Evolutionary conservation across 2,329 filamentous ascomycete species (phyloP).

Genomic region (Talaromyces funiculosus): DNA sequence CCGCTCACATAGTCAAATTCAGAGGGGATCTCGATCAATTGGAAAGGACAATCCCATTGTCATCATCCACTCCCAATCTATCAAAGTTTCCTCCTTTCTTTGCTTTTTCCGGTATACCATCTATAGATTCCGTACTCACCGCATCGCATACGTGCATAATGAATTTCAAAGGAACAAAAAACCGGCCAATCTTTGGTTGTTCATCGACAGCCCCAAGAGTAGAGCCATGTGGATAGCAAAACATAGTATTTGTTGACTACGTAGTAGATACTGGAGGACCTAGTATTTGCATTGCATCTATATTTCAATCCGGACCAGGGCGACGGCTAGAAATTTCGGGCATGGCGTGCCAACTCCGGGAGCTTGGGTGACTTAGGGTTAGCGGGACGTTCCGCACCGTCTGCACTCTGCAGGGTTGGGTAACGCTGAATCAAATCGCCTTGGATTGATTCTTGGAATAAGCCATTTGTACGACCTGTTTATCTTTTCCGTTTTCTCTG

Average conservation of each 20-base stretch:
- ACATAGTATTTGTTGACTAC: not conserved
- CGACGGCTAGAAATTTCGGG: not conserved
- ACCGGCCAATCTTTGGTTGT: not conserved
- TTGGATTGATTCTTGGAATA: not conserved
- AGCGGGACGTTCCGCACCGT: not conserved
- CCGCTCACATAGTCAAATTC: not conserved
- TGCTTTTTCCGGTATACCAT: not conserved
- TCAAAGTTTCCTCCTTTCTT: not conserved
- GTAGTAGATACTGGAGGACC: not conserved
- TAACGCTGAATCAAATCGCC: not conserved
- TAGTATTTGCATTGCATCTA: not conserved
- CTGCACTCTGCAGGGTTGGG: not conserved
- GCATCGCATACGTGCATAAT: not conserved
- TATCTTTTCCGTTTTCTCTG: not conserved
- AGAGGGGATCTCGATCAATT: not conserved
- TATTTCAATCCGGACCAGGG: not conserved
- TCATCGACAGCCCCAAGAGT: not conserved
- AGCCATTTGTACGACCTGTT: not conserved
- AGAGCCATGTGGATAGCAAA: not conserved
- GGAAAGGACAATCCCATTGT: not conserved
- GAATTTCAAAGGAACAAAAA: not conserved
- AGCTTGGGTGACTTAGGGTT: not conserved
- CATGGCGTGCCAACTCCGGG: not conserved
- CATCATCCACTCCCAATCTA: not conserved
- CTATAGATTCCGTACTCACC: not conserved